Evolutionary conservation across 352 stramenopile genomes (phyloP), one percentile per base, ranked within the genome.

Genomic region (Thraustochytrium striatum): DNA sequence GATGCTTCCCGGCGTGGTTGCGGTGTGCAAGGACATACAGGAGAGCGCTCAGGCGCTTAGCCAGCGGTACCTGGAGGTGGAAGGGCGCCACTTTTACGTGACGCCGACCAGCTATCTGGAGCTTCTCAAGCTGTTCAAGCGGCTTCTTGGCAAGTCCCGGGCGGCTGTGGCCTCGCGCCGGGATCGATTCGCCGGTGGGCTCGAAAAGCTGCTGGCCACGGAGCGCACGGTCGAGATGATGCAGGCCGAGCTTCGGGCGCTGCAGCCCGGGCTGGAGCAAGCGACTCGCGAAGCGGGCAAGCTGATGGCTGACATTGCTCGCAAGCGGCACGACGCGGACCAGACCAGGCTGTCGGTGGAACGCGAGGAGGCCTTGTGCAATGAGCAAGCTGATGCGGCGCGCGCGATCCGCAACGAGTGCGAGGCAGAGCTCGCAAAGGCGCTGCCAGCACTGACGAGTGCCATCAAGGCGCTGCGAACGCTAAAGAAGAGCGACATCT

Each of bases 51-150:
- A 87, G 30, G 78, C 79, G 0, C 84, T 95, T 28, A 92, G 89
- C n/a, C 78, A 73, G 8, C 86, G 91, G 11, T 97, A 93, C 61
- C 82, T 95, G 30, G 85, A 90, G 41, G 93, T 90, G 21, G 81
- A 97, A 39, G 85, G 92, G 21, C 88, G 93, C 1, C 91, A 97
- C 79, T 96, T 97, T 85, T 98, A 98, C 84, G 91, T 98, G 33
- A 98, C 93, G 0, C 93, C 93, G 7, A 97, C 93, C 33, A 96
- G 89, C 39, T 98, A 97, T 81, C 85, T 98, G 9, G 93, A 97
- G 70, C 82, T 98, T 8, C 93, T 98, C 70, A 95, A 96, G 39
- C 97, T 92, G 2, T 98, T 97, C 73, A 96, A 96, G 82, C 95
- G 90, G 61, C 80, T 98, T 39, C 78, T 97, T 9, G 85, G 89